Conservation (phyloP, 78 protist genomes). For the Cavenderia fasciculata region DNA sequence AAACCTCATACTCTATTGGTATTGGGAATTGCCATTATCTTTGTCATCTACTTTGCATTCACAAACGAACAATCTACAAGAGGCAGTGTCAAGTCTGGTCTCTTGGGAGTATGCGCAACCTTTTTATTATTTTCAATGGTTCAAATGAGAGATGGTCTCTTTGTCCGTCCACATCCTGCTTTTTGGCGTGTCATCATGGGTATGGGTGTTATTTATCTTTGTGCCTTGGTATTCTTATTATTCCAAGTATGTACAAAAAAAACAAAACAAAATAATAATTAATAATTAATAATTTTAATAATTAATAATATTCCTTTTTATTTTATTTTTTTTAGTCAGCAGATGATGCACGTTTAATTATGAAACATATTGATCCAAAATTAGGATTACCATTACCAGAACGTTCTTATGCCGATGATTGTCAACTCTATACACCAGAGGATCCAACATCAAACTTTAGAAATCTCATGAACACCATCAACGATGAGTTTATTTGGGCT, state of each 20-base stretch:
- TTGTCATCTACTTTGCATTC: constrained; percentile 73
- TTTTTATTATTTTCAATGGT: constrained; percentile 80
- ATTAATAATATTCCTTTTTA: neutral
- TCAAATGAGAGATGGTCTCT: constrained; percentile 84
- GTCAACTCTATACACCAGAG: constrained; percentile 84
- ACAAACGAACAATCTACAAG: constrained; percentile 53
- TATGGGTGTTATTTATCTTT: constrained; percentile 83
- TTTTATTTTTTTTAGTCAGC: constrained; percentile 6
- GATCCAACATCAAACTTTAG: constrained; percentile 52
- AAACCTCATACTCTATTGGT: constrained; percentile 81
- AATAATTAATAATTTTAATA: neutral
- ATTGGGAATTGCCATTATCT: constrained; percentile 37
- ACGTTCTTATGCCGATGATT: constrained; percentile 86
- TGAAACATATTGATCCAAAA: constrained; percentile 79
- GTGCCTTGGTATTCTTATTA: constrained; percentile 78
- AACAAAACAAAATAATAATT: neutral
- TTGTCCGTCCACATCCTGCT: constrained; percentile 94
- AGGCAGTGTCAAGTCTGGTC: constrained; percentile 76
- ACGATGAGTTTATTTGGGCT: constrained; percentile 90
- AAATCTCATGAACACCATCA: constrained; percentile 50
- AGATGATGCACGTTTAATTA: constrained; percentile 72
- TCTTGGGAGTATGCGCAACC: constrained; percentile 62
- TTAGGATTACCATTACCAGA: constrained; percentile 79
- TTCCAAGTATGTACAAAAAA: constrained; percentile 66
- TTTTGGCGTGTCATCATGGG: constrained; percentile 92